Conservation (phyloP, 2,329 filamentous ascomycete species). For the Fusarium subglutinans region DNA sequence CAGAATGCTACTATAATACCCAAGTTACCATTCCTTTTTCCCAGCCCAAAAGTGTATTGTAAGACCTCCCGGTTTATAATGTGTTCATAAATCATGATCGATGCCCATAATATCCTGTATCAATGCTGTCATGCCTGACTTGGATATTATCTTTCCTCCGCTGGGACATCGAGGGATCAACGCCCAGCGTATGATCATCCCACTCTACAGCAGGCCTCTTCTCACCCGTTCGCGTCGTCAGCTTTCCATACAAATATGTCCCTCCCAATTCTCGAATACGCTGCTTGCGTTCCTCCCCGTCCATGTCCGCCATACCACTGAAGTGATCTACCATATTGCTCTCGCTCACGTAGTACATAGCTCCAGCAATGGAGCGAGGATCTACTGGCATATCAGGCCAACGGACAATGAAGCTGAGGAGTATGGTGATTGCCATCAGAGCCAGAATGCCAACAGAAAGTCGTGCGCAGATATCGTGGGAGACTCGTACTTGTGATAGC, state of each 20-base stretch:
- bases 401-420: constrained; percentile 51
- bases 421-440: constrained; percentile 54
- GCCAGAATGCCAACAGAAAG: constrained; percentile 51
- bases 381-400: constrained; percentile 59
- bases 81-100: constrained; percentile 1
- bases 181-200: constrained; percentile 35
- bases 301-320: constrained; percentile 34
- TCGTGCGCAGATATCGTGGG: constrained; percentile 54
- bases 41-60: not conserved
- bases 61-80: not conserved
- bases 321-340: constrained; percentile 40
- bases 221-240: constrained; percentile 30
- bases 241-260: constrained; percentile 37
- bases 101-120: constrained; percentile 36
- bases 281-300: constrained; percentile 29
- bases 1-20: not conserved
- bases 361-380: constrained; percentile 56
- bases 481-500: constrained; percentile 50
- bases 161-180: constrained; percentile 3
- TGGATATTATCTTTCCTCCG: constrained; percentile 1
- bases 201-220: constrained; percentile 40
- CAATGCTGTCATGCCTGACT: constrained; percentile 25
- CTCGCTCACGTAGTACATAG: constrained; percentile 54
- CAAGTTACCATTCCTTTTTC: not conserved
- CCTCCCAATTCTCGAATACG: constrained; percentile 39